Evolutionary conservation across 208 protist genomes (phyloP), one percentile per base, ranked within the genome.

Genomic region (Leishmania tropica): DNA sequence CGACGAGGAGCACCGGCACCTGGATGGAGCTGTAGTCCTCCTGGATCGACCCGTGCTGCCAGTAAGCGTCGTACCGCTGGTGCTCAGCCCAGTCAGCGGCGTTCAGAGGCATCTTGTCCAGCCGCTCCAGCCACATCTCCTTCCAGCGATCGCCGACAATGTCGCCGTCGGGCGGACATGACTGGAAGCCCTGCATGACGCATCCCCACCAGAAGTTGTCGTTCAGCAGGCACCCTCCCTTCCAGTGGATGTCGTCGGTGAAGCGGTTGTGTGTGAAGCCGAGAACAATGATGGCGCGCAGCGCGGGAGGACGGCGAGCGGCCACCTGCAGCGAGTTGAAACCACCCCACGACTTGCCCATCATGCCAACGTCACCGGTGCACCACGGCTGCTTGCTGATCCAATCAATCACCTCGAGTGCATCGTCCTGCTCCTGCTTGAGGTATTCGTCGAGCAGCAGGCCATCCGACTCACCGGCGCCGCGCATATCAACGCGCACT

Each of bases 171-270:
- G 87, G 82, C 19, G 89, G 91, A 47, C 79, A 83, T 28, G 85
- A 91, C 80, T 86, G 83, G 67, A 87, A 91, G 35, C 87, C 91
- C 71, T 92, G 84, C 91, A 94, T 91, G 71, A 94, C 84, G 68
- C 82, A 87, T 31, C 91, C 91, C 91, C 89, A 94, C 89, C 91
- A 94, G 62, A 92, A 92, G 81, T 91, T 94, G 75, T 94, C 88
- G 81, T 87, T 88, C n/a, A 94, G 87, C 74, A 94, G 80, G 70
- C 90, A 94, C 42, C 88, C 90, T 68, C 88, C 90, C 76, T 92
- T 90, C 88, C 88, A 94, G 83, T 92, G 90, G 76, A 94, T 94
- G 76, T 92, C 90, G 76, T 91, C 88, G 53, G 84, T 90, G 77
- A 92, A 94, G 78, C 88, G 90, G 76, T 94, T 94, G 77, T 92